phyloP scores from a whole-genome alignment of 2,329 filamentous ascomycete species.

The Fusarium virguliforme region DNA sequence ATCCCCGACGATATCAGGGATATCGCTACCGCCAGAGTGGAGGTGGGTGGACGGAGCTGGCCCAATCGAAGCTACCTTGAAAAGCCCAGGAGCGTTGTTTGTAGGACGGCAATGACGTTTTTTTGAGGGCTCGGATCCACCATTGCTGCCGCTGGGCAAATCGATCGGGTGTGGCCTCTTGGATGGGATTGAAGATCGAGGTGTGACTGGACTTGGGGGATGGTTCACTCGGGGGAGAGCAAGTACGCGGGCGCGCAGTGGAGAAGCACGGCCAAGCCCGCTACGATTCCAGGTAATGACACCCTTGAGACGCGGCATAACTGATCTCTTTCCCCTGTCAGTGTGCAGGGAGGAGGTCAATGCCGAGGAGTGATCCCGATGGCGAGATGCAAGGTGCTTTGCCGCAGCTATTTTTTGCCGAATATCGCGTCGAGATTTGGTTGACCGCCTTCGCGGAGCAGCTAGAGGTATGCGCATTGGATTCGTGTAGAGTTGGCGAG shows the following conservation, averaged over 20 bases:
- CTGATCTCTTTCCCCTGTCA: neutral
- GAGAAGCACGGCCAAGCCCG: neutral
- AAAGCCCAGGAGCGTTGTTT: neutral
- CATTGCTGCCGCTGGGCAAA: no score
- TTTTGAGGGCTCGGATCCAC: neutral
- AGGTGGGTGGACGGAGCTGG: neutral
- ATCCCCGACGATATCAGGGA: no score
- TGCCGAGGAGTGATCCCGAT: neutral
- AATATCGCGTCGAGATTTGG: neutral
- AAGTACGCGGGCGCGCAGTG: neutral
- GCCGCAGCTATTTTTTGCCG: neutral
- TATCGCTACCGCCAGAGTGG: neutral
- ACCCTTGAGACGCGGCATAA: neutral
- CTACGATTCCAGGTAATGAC: neutral
- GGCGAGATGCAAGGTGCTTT: neutral
- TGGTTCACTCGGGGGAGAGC: neutral
- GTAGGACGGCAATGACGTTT: neutral
- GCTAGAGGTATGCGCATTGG: neutral
- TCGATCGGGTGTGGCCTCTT: neutral
- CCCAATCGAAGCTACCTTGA: neutral
- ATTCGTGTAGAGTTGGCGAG: neutral
- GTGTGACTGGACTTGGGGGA: neutral
- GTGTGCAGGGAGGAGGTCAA: neutral
- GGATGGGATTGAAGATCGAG: neutral
- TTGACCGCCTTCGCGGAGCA: neutral